Percentiles rank a stretch among this genome's conserved stretches.
phyloP scores from a whole-genome alignment of 2,329 filamentous ascomycete genomes.

The Pyrenophora graminea region DNA sequence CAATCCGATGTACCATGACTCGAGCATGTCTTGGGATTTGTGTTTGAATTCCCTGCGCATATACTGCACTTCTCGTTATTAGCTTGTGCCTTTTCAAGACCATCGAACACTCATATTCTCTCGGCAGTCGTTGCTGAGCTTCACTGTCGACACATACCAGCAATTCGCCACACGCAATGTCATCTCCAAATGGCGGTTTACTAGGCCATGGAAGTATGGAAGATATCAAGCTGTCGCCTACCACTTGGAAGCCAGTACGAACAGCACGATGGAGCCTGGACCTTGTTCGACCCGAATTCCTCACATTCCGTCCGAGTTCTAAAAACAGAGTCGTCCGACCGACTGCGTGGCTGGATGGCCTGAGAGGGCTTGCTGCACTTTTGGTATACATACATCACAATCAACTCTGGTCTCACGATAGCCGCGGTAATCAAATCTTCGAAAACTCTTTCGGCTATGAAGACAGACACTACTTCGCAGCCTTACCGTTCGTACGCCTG shows the following conservation, averaged over 20 bases:
- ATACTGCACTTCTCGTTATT: not conserved
- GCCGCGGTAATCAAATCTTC: constrained; percentile 55
- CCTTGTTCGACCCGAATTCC: constrained; percentile 38
- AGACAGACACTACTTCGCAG: constrained; percentile 35
- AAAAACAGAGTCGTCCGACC: constrained; percentile 28
- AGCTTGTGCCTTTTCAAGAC: not conserved
- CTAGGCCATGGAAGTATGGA: constrained; percentile 33
- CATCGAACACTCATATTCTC: not conserved
- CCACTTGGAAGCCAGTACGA: constrained; percentile 34
- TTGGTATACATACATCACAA: constrained; percentile 66
- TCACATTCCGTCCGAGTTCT: constrained; percentile 23
- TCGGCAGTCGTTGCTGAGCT: not conserved
- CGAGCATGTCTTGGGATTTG: no score
- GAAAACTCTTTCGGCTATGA: constrained; percentile 40
- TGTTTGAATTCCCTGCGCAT: not conserved
- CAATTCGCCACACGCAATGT: constrained; percentile 25
- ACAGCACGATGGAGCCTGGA: constrained; percentile 38
- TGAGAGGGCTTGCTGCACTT: constrained; percentile 69
- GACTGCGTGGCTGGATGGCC: constrained; percentile 59
- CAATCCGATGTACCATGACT: no score
- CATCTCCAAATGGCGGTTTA: constrained; percentile 34
- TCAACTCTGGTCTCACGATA: constrained; percentile 50
- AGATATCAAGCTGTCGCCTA: constrained; percentile 28
- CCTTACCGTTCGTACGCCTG: constrained; percentile 48
- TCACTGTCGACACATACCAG: not conserved